Conservation (phyloP, 805 yeast species). For the Torulaspora microellipsoides region DNA sequence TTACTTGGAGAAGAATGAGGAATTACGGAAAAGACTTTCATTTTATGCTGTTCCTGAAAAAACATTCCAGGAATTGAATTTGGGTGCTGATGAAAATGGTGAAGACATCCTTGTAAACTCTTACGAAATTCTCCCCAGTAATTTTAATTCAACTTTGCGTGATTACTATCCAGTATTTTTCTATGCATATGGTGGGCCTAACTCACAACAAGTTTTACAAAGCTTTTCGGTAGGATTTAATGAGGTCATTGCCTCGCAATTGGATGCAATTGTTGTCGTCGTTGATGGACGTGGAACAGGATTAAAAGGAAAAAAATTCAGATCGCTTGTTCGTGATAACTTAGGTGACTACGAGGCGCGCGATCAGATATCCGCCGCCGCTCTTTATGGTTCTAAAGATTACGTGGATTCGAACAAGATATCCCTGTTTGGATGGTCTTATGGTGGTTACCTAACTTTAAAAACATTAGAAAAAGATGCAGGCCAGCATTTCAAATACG, state of each 20-base stretch:
- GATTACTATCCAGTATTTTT: constrained; percentile 80
- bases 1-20: constrained; percentile 39
- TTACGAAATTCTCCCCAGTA: constrained; percentile 71
- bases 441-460: constrained; percentile 91
- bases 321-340: constrained; percentile 74
- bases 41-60: constrained; percentile 55
- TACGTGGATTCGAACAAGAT: constrained; percentile 66
- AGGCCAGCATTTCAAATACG: constrained; percentile 73
- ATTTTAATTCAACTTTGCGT: constrained; percentile 48
- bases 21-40: constrained; percentile 37
- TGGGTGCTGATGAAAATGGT: constrained; percentile 47
- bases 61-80: constrained; percentile 47
- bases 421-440: constrained; percentile 98
- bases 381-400: constrained; percentile 52
- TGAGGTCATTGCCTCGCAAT: constrained; percentile 68
- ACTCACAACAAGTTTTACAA: constrained; percentile 75
- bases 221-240: constrained; percentile 61
- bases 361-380: constrained; percentile 87
- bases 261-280: constrained; percentile 82
- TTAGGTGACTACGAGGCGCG: constrained; percentile 77
- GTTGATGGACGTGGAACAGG: constrained; percentile 99
- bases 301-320: constrained; percentile 70
- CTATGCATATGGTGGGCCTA: constrained; percentile 94
- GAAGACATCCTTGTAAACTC: constrained; percentile 53
- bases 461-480: constrained; percentile 82